Base-by-base conservation (phyloP, 139 green algal species). In the Nannochloris sp. region DNA sequence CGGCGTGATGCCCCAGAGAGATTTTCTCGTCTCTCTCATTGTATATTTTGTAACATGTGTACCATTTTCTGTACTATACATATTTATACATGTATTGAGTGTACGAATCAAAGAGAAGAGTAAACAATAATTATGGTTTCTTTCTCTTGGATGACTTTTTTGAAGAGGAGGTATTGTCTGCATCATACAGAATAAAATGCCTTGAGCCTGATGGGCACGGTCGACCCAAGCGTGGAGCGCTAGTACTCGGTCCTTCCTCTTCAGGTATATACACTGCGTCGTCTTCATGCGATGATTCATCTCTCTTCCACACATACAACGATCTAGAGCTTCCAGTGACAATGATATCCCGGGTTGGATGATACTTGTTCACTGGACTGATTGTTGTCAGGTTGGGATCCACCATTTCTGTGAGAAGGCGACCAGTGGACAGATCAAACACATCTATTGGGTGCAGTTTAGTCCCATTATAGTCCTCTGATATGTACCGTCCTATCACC, bases 381-480 rank as follows among this genome's bases (percentile, higher is more conserved):
- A 95, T 95, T 70, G 85, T 92, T 44, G 72, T 77, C 19, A 96
- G 70, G 75, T 94, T 89, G 23, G 72, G 59, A 64, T 96, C 89
- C 1, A 74, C 68, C 23, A 94, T 68, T 55, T 80, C 60, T 9
- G 37, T 58, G 50, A 92, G 65, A 44, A 88, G 59, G 12, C 27
- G 25, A 16, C 88, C 88, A 0, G 76, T 85, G 53, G 55, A 44
- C 0, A 78, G 76, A 60, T 92, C 84, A 36, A 96, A 60, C 24
- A 96, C 60, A 71, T 96, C 89, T 3, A 96, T 65, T 0, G 89
- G 88, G 64, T 96, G 89, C 68, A 96, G 70, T 48, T 85, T 87
- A 34, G 80, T 44, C 5, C 89, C 89, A 19, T 71, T 76, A 66
- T 84, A 91, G 61, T 92, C 83, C 64, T 96, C 88, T 23, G 59